Conservation (phyloP, 2,329 filamentous ascomycete species). For the Alternaria conjuncta region DNA sequence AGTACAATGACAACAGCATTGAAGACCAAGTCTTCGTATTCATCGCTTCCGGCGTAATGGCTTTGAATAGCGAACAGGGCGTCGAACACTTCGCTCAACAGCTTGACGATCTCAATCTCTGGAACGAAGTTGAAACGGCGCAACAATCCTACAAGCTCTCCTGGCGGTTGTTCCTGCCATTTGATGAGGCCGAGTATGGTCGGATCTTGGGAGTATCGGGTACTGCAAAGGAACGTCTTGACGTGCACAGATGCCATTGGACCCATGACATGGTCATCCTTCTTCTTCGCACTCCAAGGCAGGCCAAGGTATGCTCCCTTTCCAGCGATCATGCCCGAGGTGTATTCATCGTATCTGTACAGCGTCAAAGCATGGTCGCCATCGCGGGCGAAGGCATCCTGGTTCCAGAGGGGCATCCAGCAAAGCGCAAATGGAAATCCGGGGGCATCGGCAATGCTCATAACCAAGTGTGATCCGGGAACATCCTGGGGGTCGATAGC, state of each 20-base stretch:
- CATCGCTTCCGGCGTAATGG: constrained; percentile 87
- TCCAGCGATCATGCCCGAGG: constrained; percentile 73
- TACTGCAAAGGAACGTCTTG: constrained; percentile 91
- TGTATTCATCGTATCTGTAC: constrained; percentile 92
- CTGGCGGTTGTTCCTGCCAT: constrained; percentile 79
- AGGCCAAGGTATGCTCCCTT: constrained; percentile 87
- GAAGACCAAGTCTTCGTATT: constrained; percentile 92
- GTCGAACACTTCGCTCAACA: constrained; percentile 87
- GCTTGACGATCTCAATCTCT: constrained; percentile 96
- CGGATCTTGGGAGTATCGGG: constrained; percentile 90
- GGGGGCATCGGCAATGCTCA: constrained; percentile 87
- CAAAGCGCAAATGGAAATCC: constrained; percentile 88
- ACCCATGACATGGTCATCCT: constrained; percentile 76
- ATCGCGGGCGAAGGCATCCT: constrained; percentile 87
- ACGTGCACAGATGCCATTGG: constrained; percentile 80
- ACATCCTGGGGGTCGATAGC: constrained; percentile 82
- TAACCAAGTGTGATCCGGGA: constrained; percentile 80
- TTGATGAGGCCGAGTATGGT: constrained; percentile 81
- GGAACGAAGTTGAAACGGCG: constrained; percentile 90
- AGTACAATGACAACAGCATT: constrained; percentile 87
- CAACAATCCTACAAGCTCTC: constrained; percentile 75
- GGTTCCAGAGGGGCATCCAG: constrained; percentile 93
- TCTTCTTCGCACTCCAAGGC: constrained; percentile 78
- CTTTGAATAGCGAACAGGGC: constrained; percentile 90
- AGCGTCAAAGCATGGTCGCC: constrained; percentile 80